phyloP scores from a whole-genome alignment of 176 grass and related monocot species.

The Aegilops longissima region DNA sequence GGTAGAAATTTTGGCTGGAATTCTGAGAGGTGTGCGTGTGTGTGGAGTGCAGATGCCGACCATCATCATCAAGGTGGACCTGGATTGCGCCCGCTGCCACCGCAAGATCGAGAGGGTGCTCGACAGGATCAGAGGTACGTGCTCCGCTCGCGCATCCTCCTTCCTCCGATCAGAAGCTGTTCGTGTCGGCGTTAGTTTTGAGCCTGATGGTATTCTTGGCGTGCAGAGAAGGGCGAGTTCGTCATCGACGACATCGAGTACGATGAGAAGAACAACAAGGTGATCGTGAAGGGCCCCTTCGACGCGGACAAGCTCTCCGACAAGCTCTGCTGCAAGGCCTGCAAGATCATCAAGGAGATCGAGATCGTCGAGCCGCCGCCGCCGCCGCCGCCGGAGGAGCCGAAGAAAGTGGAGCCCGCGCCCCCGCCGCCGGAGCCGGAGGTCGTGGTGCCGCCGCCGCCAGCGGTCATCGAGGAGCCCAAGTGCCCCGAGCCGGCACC shows the following conservation, averaged over 20 bases:
- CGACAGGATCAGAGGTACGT: constrained; percentile 65
- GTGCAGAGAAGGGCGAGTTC: constrained; percentile 55
- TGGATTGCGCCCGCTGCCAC: constrained; percentile 56
- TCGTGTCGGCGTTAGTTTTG: neutral
- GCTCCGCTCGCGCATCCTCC: neutral
- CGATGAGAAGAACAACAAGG: constrained; percentile 72
- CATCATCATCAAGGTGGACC: constrained; percentile 73
- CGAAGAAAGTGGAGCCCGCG: neutral
- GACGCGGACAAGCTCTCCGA: constrained; percentile 60
- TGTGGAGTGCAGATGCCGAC: constrained; percentile 49
- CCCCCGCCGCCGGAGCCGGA: neutral
- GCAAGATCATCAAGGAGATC: constrained; percentile 92
- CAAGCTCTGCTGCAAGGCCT: constrained; percentile 84
- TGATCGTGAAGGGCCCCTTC: constrained; percentile 70
- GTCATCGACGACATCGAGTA: constrained; percentile 63
- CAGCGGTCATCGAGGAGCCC: neutral
- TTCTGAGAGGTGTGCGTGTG: neutral
- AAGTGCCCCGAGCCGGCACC: neutral
- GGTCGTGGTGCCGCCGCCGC: neutral
- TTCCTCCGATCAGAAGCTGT: neutral
- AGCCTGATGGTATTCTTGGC: neutral
- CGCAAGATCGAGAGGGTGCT: constrained; percentile 68
- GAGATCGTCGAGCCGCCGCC: constrained; percentile 54
- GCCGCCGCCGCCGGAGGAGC: constrained; percentile 20
- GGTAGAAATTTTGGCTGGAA: neutral